Evolutionary conservation across 345 rosid genomes (phyloP).

Genomic region (Raphanus raphanistrum): DNA sequence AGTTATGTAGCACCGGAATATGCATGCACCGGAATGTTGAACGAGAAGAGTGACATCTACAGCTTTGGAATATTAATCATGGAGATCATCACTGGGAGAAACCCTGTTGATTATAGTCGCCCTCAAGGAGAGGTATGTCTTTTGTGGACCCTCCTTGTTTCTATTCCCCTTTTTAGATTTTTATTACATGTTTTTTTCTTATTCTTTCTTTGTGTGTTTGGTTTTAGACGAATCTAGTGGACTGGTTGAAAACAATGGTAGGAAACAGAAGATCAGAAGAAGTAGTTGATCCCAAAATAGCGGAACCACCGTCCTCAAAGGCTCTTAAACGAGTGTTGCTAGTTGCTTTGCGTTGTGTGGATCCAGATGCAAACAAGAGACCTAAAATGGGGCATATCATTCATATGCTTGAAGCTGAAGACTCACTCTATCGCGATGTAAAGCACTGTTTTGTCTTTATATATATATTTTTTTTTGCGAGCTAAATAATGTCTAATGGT

Average conservation of each 20-base stretch:
- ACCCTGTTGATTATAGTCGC: constrained; percentile 90
- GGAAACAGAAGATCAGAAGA: constrained; percentile 72
- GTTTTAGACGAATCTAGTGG: constrained; percentile 80
- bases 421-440: constrained; percentile 63
- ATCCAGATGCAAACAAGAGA: constrained; percentile 72
- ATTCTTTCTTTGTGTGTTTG: not conserved
- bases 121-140: constrained; percentile 75
- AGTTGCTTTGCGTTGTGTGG: constrained; percentile 89
- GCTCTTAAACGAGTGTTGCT: constrained; percentile 76
- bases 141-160: not conserved
- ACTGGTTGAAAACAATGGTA: constrained; percentile 93
- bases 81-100: constrained; percentile 87
- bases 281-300: constrained; percentile 80
- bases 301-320: constrained; percentile 70
- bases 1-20: constrained; percentile 97
- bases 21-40: constrained; percentile 88
- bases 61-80: constrained; percentile 86
- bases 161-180: not conserved
- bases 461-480: not conserved
- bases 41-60: constrained; percentile 76
- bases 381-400: constrained; percentile 85
- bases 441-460: not conserved
- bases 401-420: constrained; percentile 95
- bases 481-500: not conserved
- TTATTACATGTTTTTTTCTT: not conserved